Base-by-base conservation (phyloP, 192 early-diverging fungal species). In the Coemansia sp. region DNA sequence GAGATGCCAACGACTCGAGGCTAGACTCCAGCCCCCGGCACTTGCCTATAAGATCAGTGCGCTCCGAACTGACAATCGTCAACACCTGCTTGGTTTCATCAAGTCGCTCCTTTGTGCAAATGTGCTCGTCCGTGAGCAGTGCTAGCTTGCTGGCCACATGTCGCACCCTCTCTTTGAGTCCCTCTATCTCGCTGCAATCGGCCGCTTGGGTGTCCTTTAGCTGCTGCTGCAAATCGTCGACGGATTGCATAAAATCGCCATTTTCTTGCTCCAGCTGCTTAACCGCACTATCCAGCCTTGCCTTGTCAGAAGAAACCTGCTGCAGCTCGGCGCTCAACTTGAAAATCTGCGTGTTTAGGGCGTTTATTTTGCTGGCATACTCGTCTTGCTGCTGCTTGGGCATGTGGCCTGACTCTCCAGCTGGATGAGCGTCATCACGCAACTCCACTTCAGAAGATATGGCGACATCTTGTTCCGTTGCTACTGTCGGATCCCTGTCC, bases 291-390 rank as follows among this genome's bases (percentile, higher is more conserved):
- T 17, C 23, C 19, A 65, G 35, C 9, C 4, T 8, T 0, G 38
- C 3, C n/a, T 40, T 57, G 11, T 57, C 63, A 2, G 48, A 27
- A 2, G 50, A 31, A 6, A 48, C 11, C 48, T 56, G 53, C 7
- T 18, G 45, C 2, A 64, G 17, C 38, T 64, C 61, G 1, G 47
- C 39, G 39, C 33, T 64, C 9, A 64, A 37, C 36, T 32, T 56
- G 19, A 56, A 26, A 3, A 64, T 43, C 35, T 64, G 53, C 17
- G 61, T 36, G 3, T 51, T 64, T 11, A 64, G 48, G 26, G 49
- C 40, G n/a, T 56, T 42, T 17, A 47, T 31, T 19, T 52, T 31
- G 9, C 19, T 29, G 25, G 35, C 14, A 11, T 18, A 25, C 7
- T 42, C 53, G 19, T 15, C 27, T 11, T 47, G 33, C 1, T 29